phyloP scores from a whole-genome alignment of 2,329 filamentous ascomycete species.

The Sordariomycetes sp. region DNA sequence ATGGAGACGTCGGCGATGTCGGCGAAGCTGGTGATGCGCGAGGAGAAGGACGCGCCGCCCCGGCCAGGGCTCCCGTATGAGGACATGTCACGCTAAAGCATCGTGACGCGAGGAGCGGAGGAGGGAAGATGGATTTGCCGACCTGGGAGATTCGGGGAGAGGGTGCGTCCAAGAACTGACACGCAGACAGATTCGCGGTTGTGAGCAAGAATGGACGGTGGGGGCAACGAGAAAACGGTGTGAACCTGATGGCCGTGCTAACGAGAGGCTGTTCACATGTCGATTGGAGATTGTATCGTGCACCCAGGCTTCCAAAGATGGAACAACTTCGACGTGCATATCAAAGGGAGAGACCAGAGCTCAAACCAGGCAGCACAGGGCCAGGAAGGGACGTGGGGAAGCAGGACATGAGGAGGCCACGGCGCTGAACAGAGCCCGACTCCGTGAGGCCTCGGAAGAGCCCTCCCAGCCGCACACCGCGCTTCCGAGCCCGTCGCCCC shows the following conservation, averaged over 20 bases:
- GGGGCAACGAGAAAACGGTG: too few species aligned
- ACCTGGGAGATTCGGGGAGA: neutral
- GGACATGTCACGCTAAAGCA: neutral
- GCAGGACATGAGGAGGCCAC: neutral
- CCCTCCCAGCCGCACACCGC: neutral
- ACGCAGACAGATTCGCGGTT: too few species aligned
- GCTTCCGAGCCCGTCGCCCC: neutral
- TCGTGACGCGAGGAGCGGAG: neutral
- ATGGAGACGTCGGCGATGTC: constrained; percentile 5
- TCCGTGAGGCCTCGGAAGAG: too few species aligned
- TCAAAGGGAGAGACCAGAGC: too few species aligned
- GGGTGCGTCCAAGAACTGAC: neutral
- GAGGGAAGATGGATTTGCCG: neutral
- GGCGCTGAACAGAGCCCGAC: neutral
- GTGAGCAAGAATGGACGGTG: too few species aligned
- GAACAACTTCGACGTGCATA: too few species aligned
- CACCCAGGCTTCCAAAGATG: too few species aligned
- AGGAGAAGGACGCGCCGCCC: constrained; percentile 1
- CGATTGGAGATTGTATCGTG: too few species aligned
- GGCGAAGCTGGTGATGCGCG: constrained; percentile 5
- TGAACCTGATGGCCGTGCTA: too few species aligned
- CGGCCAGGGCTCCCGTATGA: neutral
- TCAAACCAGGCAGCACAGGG: neutral
- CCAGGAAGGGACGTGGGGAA: neutral
- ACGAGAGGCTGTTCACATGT: too few species aligned